A percentile compares a stretch with the other conserved stretches of the same genome.
Evolutionary conservation across 345 rosid genomes (phyloP).

Genomic region (Psidium friedrichsthalianum): DNA sequence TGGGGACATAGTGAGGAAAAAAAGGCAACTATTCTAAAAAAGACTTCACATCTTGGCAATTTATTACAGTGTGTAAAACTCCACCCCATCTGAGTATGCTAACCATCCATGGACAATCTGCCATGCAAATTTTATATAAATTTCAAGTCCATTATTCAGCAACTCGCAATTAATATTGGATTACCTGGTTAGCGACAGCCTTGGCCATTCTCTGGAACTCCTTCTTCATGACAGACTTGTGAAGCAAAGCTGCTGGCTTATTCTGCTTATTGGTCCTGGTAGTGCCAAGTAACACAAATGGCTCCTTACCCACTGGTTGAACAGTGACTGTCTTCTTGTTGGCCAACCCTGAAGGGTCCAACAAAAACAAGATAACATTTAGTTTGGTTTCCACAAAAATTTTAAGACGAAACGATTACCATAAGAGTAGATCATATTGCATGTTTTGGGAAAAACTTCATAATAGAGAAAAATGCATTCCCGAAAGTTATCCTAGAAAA

Average conservation of each 20-base stretch:
- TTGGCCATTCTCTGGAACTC: conserved; percentile 54
- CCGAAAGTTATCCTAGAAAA: too few relatives aligned
- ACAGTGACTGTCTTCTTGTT: conserved; percentile 74
- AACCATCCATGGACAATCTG: background rate
- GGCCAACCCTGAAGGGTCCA: conserved; percentile 42
- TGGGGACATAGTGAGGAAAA: background rate
- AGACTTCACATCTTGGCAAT: background rate
- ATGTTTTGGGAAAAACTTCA: too few relatives aligned
- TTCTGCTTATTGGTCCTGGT: conserved; percentile 67
- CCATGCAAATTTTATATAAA: background rate
- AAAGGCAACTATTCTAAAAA: background rate
- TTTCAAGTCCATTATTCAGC: background rate
- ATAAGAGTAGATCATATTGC: background rate
- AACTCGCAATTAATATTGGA: background rate
- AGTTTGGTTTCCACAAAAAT: background rate
- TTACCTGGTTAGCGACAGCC: conserved; percentile 52
- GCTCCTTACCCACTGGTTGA: conserved; percentile 53
- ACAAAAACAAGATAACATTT: background rate
- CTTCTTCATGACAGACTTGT: conserved; percentile 47
- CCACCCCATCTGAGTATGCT: background rate
- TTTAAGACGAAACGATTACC: background rate
- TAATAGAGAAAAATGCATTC: too few relatives aligned
- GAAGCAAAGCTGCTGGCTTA: conserved; percentile 37
- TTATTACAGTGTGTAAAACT: background rate
- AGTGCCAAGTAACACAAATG: conserved; percentile 53